Evolutionary conservation across 352 stramenopile species (phyloP), one percentile per base, ranked within the genome.

Genomic region (Globisporangium echinulatum): DNA sequence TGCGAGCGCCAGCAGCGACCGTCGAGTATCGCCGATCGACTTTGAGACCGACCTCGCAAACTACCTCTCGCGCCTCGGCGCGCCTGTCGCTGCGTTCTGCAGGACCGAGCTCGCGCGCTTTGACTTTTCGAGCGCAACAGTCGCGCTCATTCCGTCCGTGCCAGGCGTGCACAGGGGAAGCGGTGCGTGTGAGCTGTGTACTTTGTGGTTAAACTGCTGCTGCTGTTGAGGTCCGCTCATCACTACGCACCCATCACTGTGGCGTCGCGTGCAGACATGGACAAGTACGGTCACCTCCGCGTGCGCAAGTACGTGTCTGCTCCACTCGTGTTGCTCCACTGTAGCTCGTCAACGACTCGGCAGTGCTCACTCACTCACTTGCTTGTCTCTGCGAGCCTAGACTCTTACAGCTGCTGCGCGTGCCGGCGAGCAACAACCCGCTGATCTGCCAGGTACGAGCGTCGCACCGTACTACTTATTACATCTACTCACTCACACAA

Each of bases 251-350:
- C 60, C 39, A 37, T 47, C 52, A 0, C 56, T 13, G n/a, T 57
- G n/a, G 11, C 10, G 4, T 61, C 36, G 56, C 49, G 10, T 42
- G 15, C 53, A 94, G 85, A 83, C 19, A 94, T 91, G 82, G 66
- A 90, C 33, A 88, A 88, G 38, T 94, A 91, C 56, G 85, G 85
- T 1, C 85, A 94, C 67, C 60, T 90, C 38, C 75, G 82, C 43
- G 72, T 94, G 14, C 77, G 79, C 50, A 77, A 60, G 50, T 62
- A 19, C 7, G 14, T 53, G 14, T 10, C 7, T 33, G 15, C 9
- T 14, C 10, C 15, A 49, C 15, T 50, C 14, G 1, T 13, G 10
- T 61, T 50, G 38, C 52, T 43, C 36, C 25, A 1, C 46, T 13
- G 10, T 37, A 25, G 10, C 37, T 19, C 9, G 10, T 61, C 37